Percentiles rank a stretch among this genome's conserved stretches.
These are phyloP conservation scores for Noccaea caerulescens DNA, from an alignment of 345 rosid genomes.

Conservation along the genomic window DNA sequence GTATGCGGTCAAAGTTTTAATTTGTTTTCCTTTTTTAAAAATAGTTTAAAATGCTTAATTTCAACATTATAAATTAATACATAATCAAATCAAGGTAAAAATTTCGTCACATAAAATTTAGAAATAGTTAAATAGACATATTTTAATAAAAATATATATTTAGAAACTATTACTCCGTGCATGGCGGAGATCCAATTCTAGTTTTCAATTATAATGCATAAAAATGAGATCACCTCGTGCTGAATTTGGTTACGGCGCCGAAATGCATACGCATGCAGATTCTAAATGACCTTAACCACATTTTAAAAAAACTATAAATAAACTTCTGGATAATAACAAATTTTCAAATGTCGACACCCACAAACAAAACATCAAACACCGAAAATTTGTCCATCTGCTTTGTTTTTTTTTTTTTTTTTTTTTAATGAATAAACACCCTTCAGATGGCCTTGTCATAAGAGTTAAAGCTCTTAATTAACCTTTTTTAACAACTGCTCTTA, in stretches of 20 bases:
- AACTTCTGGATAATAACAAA: not conserved
- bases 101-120: too few species aligned
- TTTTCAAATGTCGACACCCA: not conserved
- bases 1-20: too few species aligned
- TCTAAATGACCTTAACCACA: not conserved
- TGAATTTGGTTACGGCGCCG: constrained; percentile 43
- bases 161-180: too few species aligned
- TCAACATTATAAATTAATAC: too few species aligned
- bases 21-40: too few species aligned
- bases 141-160: too few species aligned
- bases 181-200: too few species aligned
- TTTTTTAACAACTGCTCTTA: too few species aligned
- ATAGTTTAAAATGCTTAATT: too few species aligned
- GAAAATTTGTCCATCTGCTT: not conserved
- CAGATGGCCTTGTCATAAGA: not conserved
- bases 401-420: not conserved
- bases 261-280: constrained; percentile 27
- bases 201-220: not conserved
- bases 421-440: not conserved
- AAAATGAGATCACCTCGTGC: constrained; percentile 24
- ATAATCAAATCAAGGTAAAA: too few species aligned
- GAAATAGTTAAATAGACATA: too few species aligned
- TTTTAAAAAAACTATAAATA: not conserved
- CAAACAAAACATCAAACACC: not conserved
- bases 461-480: too few species aligned